phyloP scores from a whole-genome alignment of 441 rosid species.

The Macaranga tanarius region DNA sequence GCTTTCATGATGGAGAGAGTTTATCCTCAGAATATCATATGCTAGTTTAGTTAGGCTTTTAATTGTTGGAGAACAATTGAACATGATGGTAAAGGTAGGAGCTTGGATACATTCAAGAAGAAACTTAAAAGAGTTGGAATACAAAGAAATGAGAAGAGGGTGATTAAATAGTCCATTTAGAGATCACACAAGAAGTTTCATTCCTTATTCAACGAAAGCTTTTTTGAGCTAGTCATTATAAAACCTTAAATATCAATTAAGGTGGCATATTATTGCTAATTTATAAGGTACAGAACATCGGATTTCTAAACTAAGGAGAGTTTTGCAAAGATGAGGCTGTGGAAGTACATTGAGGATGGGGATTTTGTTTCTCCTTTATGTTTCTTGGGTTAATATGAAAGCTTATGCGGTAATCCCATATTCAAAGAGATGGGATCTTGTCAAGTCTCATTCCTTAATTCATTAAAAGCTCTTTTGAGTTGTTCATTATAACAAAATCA shows the following conservation, averaged over 20 bases:
- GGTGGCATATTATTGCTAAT: not conserved
- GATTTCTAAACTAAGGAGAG: not conserved
- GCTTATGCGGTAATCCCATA: no score
- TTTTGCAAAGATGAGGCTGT: not conserved
- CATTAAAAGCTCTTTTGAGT: not conserved
- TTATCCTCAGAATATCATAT: no score
- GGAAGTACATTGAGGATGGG: not conserved
- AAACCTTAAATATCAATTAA: no score
- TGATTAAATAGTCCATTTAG: not conserved
- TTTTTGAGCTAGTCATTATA: no score
- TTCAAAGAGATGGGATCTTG: no score
- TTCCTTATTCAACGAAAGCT: not conserved
- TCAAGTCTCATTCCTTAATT: not conserved
- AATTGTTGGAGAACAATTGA: not conserved
- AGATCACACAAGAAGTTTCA: not conserved
- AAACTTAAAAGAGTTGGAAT: not conserved
- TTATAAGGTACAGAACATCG: not conserved
- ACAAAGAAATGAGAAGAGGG: not conserved
- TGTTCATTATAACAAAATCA: not conserved
- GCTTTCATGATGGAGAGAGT: no score
- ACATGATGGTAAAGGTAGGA: not conserved
- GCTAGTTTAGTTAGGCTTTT: no score
- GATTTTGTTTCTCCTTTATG: not conserved
- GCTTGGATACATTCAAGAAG: not conserved
- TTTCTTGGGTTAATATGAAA: not conserved